Base-by-base conservation (phyloP, 1,139 yeast species). In the Waltiozyma sp. region DNA sequence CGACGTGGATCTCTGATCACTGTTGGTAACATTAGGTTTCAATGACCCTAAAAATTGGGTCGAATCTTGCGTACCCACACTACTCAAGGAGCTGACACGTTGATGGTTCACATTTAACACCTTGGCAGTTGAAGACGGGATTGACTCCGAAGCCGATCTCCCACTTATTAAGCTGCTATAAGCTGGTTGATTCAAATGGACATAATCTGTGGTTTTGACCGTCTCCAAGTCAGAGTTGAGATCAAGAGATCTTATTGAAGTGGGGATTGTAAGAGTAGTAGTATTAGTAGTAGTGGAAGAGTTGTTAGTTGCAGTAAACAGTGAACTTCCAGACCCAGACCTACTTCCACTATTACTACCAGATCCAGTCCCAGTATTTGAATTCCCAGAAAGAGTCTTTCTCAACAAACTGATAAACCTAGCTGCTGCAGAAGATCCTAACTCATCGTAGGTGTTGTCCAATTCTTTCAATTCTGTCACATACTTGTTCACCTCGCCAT, bases 351-450 rank as follows among this genome's bases (percentile, higher is more conserved):
- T 10, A n/a, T 4, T n/a, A n/a, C 15, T 5, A n/a, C 18, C 18
- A 14, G 34, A n/a, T 5, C n/a, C 11, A 8, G 33, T 9, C n/a
- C 33, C 33, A 9, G 18, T 10, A n/a, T 8, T n/a, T 15, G 18
- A 5, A n/a, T 8, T 14, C 14, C 54, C 49, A 13, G 53, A 42
- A 41, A 73, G 57, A 0, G 79, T 67, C 45, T 70, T 65, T 42
- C 80, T 64, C 43, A 77, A 52, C 14, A 72, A 58, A 42, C 73
- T 72, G 40, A 72, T 82, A 65, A 68, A 89, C 46, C 72, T 70
- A 54, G 65, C 73, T 52, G 64, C 84, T 31, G 72, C 72, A 47
- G 67, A 71, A 10, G 26, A 23, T 10, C 26, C 26, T n/a, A 28
- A 13, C n/a, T 28, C 33, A 13, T 28, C 33, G n/a, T 28, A 28